Percentiles rank a stretch among this genome's conserved stretches.
These are phyloP conservation scores for Leccinum subfulvum DNA, from an alignment of 1,284 basidiomycete genomes.

Conservation along the genomic window DNA sequence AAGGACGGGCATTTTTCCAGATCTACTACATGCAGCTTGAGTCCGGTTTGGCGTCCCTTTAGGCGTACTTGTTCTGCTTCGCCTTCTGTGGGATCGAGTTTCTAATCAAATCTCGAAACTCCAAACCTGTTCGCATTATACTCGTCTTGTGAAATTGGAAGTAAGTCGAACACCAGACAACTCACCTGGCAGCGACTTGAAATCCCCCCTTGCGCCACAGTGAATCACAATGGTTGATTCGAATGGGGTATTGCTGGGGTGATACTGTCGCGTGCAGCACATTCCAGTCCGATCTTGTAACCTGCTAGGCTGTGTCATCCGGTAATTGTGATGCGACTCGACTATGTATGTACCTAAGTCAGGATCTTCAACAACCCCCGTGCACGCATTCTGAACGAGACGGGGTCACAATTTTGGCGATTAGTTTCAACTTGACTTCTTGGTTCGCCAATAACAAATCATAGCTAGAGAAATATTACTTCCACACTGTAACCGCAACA, in stretches of 20 bases:
- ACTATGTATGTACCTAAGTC: too few relatives aligned
- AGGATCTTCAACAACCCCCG: too few relatives aligned
- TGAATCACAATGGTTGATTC: neutral
- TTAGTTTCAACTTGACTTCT: slow-evolving; percentile 14
- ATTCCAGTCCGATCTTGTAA: slow-evolving; percentile 3
- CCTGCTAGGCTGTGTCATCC: neutral
- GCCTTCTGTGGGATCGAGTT: neutral
- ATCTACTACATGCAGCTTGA: slow-evolving; percentile 4
- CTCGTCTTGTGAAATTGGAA: neutral
- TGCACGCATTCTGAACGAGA: neutral
- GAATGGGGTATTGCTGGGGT: neutral
- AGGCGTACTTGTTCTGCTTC: neutral
- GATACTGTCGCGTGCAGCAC: neutral
- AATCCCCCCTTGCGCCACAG: neutral
- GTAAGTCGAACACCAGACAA: neutral
- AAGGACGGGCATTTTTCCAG: neutral
- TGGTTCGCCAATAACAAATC: neutral
- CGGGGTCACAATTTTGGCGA: slow-evolving; percentile 3
- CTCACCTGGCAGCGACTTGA: neutral
- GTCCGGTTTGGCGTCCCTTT: neutral
- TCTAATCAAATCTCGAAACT: neutral
- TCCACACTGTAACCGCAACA: neutral
- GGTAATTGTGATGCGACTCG: neutral
- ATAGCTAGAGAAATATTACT: neutral
- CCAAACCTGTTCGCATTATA: neutral